These are phyloP conservation scores for Plenodomus biglobosus DNA, from an alignment of 2,329 filamentous ascomycete species.

Conservation along the genomic window DNA sequence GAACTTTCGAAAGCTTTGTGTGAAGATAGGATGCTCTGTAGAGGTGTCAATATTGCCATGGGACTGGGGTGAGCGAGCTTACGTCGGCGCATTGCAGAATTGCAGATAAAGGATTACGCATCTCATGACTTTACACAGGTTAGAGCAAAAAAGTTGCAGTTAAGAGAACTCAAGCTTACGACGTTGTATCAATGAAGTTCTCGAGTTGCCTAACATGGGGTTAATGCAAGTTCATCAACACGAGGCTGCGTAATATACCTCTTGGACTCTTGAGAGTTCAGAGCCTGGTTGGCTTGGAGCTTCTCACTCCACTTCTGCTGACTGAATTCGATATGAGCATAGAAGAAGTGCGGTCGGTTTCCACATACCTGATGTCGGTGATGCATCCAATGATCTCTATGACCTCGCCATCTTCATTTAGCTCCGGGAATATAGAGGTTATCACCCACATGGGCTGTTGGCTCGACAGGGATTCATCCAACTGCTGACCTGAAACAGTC, in stretches of 20 bases:
- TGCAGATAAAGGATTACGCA: slow-evolving; percentile 48
- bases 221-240: background rate
- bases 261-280: slow-evolving; percentile 23
- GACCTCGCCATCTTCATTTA: slow-evolving; percentile 24
- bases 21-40: slow-evolving; percentile 18
- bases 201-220: slow-evolving; percentile 12
- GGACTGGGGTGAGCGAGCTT: slow-evolving; percentile 17
- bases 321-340: slow-evolving; percentile 6
- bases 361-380: slow-evolving; percentile 36
- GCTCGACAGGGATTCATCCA: slow-evolving; percentile 12
- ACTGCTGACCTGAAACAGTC: slow-evolving; percentile 20
- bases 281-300: slow-evolving; percentile 31
- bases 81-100: slow-evolving; percentile 49
- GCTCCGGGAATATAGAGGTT: slow-evolving; percentile 33
- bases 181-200: slow-evolving; percentile 41
- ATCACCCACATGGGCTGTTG: slow-evolving; percentile 34
- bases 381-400: slow-evolving; percentile 39
- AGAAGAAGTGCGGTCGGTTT: slow-evolving; percentile 26
- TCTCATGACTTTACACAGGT: slow-evolving; percentile 35
- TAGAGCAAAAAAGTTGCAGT: background rate
- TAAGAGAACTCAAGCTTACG: background rate
- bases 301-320: slow-evolving; percentile 43
- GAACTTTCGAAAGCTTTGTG: slow-evolving; percentile 10
- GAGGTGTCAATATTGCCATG: background rate
- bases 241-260: slow-evolving; percentile 1